Evolutionary conservation across 768 basidiomycete species (phyloP).

Genomic region (Trichaptum fuscoviolaceum): DNA sequence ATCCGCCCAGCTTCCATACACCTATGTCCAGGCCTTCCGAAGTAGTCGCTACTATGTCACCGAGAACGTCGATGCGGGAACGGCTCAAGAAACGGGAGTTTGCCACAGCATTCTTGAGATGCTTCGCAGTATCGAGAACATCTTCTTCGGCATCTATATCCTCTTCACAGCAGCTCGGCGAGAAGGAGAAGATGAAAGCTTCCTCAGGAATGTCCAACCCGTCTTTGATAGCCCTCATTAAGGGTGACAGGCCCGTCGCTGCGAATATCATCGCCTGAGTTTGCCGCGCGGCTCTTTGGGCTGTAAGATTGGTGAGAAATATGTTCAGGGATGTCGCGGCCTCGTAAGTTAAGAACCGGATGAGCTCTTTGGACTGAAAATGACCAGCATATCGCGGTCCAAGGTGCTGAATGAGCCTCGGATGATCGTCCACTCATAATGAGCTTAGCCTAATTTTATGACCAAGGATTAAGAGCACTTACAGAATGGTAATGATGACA

Average conservation of each 20-base stretch:
- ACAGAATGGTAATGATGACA: slow-evolving; percentile 59
- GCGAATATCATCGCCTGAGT: slow-evolving; percentile 25
- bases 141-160: not conserved
- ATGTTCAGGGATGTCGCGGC: slow-evolving; percentile 81
- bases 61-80: slow-evolving; percentile 22
- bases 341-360: slow-evolving; percentile 80
- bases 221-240: slow-evolving; percentile 48
- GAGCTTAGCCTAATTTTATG: not conserved
- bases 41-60: slow-evolving; percentile 57
- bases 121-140: not conserved
- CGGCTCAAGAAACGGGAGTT: not conserved
- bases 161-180: slow-evolving; percentile 16
- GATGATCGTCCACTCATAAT: slow-evolving; percentile 59
- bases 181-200: slow-evolving; percentile 34
- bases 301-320: slow-evolving; percentile 48
- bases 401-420: slow-evolving; percentile 73
- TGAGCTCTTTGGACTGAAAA: slow-evolving; percentile 66
- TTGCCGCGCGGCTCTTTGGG: not conserved
- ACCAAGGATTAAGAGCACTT: slow-evolving; percentile 8
- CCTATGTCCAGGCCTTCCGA: slow-evolving; percentile 65
- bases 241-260: slow-evolving; percentile 26
- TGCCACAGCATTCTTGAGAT: slow-evolving; percentile 1
- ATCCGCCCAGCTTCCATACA: slow-evolving; percentile 81
- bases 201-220: slow-evolving; percentile 37
- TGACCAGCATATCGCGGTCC: slow-evolving; percentile 73